Evolutionary conservation across 139 green algal genomes (phyloP), one percentile per base, ranked within the genome.

Genomic region (Eudorina sp.): DNA sequence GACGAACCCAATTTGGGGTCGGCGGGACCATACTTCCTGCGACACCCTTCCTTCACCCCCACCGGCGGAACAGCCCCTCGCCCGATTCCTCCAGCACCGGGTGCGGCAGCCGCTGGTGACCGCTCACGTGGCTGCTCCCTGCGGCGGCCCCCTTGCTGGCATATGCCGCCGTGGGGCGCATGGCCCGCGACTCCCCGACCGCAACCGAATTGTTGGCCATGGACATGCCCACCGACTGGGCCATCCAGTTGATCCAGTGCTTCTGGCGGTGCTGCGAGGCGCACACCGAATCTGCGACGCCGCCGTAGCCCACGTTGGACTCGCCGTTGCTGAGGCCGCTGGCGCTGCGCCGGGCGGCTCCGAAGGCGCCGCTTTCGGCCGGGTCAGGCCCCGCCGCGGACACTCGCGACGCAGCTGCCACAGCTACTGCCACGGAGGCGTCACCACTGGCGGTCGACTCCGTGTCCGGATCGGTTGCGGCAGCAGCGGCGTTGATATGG

Each of bases 181-280:
- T n/a, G n/a, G n/a, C n/a, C n/a, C n/a, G n/a, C n/a, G 66, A 75
- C 16, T 46, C 38, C 13, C 19, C 55, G 18, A 55, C 48, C 21
- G 62, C 62, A 5, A 72, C 62, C 2, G 62, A 72, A 5, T 31
- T 72, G 48, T 9, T 8, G 11, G 14, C 73, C 73, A 62, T 62
- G 27, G 73, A 81, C 73, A 43, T 79, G 70, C 40, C 73, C 11
- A 81, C 45, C 48, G 75, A 83, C 31, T 85, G 55, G 25, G 80
- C 80, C 80, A 86, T 86, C 80, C 80, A 86, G 43, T 86, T 86
- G 41, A 86, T 38, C 60, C 60, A 86, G 60, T 45, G 31, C 41
- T 62, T 45, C 58, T 76, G 80, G 58, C 60, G 80, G 43, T 86
- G 80, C 40, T 86, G 80, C 41, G 80, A 86, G 4, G 51, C 60